Evolutionary conservation across 805 yeast genomes (phyloP), one percentile per base, ranked within the genome.

Genomic region (Cyberlindnera subsufficiens): DNA sequence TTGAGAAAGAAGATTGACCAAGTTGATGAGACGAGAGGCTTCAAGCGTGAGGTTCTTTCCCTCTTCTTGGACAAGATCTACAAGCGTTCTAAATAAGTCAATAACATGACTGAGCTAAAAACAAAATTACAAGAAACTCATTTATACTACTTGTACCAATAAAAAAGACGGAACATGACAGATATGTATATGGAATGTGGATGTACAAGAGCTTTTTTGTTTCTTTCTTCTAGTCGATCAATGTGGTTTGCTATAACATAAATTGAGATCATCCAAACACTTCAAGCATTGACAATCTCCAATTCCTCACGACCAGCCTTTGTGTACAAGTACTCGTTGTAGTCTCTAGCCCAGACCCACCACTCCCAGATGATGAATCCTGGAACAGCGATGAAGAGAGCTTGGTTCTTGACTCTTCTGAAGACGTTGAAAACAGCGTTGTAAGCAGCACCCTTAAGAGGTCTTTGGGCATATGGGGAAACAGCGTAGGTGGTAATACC

Each of bases 241-340:
- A 22, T 22, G 27, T 22, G 27, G 16, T 30, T 7, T 15, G 32
- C 8, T 30, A 8, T 30, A 30, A 30, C 15, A n/a, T 32, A 13
- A 32, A 9, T 18, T 8, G 17, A 16, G 18, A 18, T 15, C 35
- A 17, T 30, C 15, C n/a, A 16, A 32, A 10, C 18, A 32, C 18
- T 27, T 58, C 58, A 67, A 42, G 63, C 70, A 55, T 67, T 69
- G 43, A 68, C 71, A 67, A 78, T 80, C 67, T 77, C 91, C 63
- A 91, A 78, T 65, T 91, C 96, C 75, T 84, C 91, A 74, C 90
- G 87, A 67, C 99, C 99, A 53, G 86, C 98, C 77, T 91, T 91
- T 69, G 97, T 89, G 78, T 91, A 91, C 66, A 91, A 77, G 80
- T 73, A 90, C 65, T 81, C 91, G 71, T 91, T 86, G 80, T 89